Evolutionary conservation across 257 asterid species (phyloP), one percentile per base, ranked within the genome.

Genomic region (Hygrophila difformis): DNA sequence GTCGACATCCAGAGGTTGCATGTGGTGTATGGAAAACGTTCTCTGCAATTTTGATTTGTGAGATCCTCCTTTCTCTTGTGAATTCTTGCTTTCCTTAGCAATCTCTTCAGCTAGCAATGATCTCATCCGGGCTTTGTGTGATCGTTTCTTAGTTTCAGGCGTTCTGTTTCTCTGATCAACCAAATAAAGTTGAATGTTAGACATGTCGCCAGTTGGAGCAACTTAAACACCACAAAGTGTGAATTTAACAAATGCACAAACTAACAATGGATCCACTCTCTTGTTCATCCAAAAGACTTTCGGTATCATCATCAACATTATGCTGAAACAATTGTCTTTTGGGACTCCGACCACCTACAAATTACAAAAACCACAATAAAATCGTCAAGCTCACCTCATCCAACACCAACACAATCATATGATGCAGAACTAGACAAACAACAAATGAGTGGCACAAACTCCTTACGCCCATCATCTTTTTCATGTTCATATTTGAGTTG

Each of bases 11-110:
- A 58, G 49, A 14, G 73, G 61, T 43, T 76, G 74, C 8, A 71
- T 58, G 66, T 82, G 94, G 71, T 79, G 93, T 29, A 79, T 56
- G 39, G 93, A 83, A 37, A 72, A 62, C 46, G 75, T 83, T 13
- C 82, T 55, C 45, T 72, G 70, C 66, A 78, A 49, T 41, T 43
- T 63, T 6, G 76, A 19, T 35, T 59, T 57, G 15, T 60, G 3
- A 40, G 62, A 49, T 16, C 61, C 70, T 45, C 64, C 47, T 60
- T 46, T 44, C 31, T 35, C 55, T 23, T n/a, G 34, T 38, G 13
- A 44, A 1, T 55, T 39, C 16, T 41, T 54, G 48, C 47, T 60
- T 34, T 57, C 72, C 60, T 59, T 57, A 2, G 65, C 60, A 12
- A 45, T 39, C 26, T 74, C 81, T 49, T 71, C 70, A 3, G 71